Conservation (phyloP, 768 basidiomycete species). For the Boletus vinaceobasis region DNA sequence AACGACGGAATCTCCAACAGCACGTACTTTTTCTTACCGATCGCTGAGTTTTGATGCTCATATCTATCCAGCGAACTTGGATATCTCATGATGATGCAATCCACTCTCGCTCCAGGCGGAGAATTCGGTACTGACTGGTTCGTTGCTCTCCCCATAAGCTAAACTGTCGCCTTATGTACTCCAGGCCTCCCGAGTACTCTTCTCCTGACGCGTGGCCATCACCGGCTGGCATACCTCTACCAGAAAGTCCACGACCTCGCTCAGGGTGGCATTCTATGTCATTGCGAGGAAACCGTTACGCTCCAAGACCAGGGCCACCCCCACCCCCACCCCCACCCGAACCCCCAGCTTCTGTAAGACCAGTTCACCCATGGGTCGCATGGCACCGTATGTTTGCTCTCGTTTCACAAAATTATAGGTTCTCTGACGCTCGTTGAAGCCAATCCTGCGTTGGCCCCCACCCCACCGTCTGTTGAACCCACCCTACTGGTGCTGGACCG, state of each 20-base stretch:
- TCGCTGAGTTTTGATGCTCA: not conserved
- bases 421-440: slow-evolving; percentile 36
- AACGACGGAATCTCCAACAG: slow-evolving; percentile 69
- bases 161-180: not conserved
- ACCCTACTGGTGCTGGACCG: slow-evolving; percentile 52
- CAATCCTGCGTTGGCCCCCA: slow-evolving; percentile 49
- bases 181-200: slow-evolving; percentile 37
- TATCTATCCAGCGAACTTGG: slow-evolving; percentile 59
- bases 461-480: slow-evolving; percentile 53
- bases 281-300: slow-evolving; percentile 30
- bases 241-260: slow-evolving; percentile 41
- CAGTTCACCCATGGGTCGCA: slow-evolving; percentile 49
- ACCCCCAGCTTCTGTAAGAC: slow-evolving; percentile 36
- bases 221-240: slow-evolving; percentile 36
- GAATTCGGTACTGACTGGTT: slow-evolving; percentile 74
- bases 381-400: slow-evolving; percentile 53
- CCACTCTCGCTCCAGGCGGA: slow-evolving; percentile 71
- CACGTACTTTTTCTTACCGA: slow-evolving; percentile 33
- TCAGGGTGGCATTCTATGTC: slow-evolving; percentile 56
- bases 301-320: slow-evolving; percentile 28
- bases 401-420: not conserved
- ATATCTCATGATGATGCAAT: slow-evolving; percentile 57
- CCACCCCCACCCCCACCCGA: slow-evolving; percentile 2
- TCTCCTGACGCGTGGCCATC: slow-evolving; percentile 43
- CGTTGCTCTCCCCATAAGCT: not conserved